Conservation (phyloP, 2,329 filamentous ascomycete genomes). For the Neofusicoccum laricinum region DNA sequence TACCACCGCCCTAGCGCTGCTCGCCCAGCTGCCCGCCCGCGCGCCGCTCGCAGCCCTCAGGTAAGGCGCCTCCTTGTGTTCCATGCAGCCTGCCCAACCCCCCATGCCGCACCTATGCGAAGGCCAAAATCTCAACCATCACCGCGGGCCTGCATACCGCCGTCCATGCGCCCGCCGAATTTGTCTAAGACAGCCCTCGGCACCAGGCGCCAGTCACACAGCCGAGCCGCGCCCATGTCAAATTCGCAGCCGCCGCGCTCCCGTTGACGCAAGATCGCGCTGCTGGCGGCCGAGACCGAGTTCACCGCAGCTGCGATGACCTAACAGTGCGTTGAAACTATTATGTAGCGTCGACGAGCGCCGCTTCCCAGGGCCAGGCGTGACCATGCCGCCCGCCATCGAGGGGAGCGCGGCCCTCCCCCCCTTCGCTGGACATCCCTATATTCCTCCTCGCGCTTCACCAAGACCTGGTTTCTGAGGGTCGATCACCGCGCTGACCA, state of each 20-base stretch:
- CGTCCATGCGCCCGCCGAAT: conserved; percentile 21
- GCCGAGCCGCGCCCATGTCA: conserved; percentile 21
- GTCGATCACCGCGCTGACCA: conserved; percentile 30
- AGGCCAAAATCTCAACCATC: conserved; percentile 8
- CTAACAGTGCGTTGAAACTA: conserved; percentile 27
- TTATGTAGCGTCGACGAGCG: conserved; percentile 19
- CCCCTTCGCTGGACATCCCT: conserved; percentile 14
- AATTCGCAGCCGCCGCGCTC: background rate
- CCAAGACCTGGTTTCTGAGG: background rate
- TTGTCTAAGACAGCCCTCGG: conserved; percentile 28
- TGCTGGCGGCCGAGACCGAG: conserved; percentile 31
- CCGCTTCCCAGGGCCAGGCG: conserved; percentile 16
- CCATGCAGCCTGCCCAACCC: conserved; percentile 13
- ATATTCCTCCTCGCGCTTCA: conserved; percentile 5
- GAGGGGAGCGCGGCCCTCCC: conserved; percentile 1
- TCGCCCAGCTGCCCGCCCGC: background rate
- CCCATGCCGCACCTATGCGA: conserved; percentile 12
- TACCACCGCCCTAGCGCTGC: conserved; percentile 9
- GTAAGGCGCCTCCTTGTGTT: conserved; percentile 17
- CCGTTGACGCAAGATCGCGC: conserved; percentile 14
- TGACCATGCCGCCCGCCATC: background rate
- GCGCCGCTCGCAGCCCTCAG: background rate
- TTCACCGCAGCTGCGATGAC: conserved; percentile 28
- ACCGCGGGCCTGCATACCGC: conserved; percentile 9
- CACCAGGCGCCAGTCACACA: conserved; percentile 34